Conservation (phyloP, 345 rosid genomes). For the Triadica sebifera region DNA sequence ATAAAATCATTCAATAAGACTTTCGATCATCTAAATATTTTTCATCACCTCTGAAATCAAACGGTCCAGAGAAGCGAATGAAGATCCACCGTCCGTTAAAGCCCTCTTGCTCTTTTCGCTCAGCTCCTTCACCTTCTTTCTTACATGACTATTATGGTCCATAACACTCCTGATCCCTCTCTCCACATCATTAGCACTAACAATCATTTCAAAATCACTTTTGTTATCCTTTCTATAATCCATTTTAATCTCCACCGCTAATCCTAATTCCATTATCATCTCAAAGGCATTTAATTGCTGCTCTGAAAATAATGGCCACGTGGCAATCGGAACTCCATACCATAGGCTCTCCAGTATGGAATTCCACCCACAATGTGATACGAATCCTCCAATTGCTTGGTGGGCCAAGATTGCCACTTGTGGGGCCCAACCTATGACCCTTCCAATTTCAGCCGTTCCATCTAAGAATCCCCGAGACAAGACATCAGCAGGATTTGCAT, state of each 20-base stretch:
- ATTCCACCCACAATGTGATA: constrained; percentile 26
- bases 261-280: constrained; percentile 13
- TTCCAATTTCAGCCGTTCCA: constrained; percentile 15
- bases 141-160: constrained; percentile 12
- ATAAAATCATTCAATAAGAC: not conserved
- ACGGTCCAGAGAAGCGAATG: not conserved
- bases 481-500: not conserved
- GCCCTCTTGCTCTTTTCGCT: constrained; percentile 1
- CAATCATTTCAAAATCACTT: not conserved
- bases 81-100: constrained; percentile 17
- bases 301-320: constrained; percentile 19
- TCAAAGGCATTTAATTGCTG: constrained; percentile 15
- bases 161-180: constrained; percentile 16
- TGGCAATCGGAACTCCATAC: constrained; percentile 19
- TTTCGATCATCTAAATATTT: not conserved
- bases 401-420: constrained; percentile 12
- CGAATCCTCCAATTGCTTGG: constrained; percentile 6
- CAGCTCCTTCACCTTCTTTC: constrained; percentile 9
- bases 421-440: constrained; percentile 22
- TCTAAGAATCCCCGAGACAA: constrained; percentile 15
- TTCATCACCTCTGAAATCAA: constrained; percentile 5
- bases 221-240: constrained; percentile 8
- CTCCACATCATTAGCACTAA: constrained; percentile 7
- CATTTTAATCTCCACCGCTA: constrained; percentile 17
- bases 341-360: constrained; percentile 18